Percentiles rank a stretch among this genome's conserved stretches.
phyloP scores from a whole-genome alignment of 2,329 filamentous ascomycete species.

The Colletotrichum plurivorum region DNA sequence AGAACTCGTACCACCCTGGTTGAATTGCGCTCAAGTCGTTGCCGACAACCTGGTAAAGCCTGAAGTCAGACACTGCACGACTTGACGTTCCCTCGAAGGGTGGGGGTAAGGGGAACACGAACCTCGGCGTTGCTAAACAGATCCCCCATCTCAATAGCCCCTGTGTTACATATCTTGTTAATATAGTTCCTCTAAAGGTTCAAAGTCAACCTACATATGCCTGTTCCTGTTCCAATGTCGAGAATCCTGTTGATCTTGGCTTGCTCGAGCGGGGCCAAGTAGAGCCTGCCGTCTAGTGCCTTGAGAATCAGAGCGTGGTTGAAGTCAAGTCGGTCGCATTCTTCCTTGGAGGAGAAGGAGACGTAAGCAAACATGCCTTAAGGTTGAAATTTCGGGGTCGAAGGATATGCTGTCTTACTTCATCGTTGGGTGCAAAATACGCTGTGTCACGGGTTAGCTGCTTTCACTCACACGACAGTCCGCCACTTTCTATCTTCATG shows the following conservation, averaged over 20 bases:
- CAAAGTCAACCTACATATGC: conserved; percentile 62
- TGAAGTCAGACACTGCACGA: no score
- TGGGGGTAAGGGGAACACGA: conserved; percentile 55
- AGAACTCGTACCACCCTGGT: no score
- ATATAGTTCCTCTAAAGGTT: background rate
- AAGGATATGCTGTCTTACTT: conserved; percentile 37
- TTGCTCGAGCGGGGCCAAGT: conserved; percentile 25
- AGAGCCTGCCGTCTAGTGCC: conserved; percentile 7
- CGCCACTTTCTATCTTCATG: background rate
- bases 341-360: background rate
- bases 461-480: background rate
- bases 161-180: background rate
- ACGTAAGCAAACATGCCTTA: background rate
- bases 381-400: background rate
- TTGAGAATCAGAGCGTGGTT: conserved; percentile 23
- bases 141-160: conserved; percentile 25
- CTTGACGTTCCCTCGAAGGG: conserved; percentile 44
- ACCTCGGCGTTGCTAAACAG: conserved; percentile 24
- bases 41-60: no score
- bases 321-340: conserved; percentile 31
- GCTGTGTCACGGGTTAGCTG: conserved; percentile 3
- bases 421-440: conserved; percentile 55
- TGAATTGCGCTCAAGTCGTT: no score
- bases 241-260: conserved; percentile 56
- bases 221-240: conserved; percentile 73